Conservation (phyloP, 768 basidiomycete species). For the Phlebiopsis flavidoalba region DNA sequence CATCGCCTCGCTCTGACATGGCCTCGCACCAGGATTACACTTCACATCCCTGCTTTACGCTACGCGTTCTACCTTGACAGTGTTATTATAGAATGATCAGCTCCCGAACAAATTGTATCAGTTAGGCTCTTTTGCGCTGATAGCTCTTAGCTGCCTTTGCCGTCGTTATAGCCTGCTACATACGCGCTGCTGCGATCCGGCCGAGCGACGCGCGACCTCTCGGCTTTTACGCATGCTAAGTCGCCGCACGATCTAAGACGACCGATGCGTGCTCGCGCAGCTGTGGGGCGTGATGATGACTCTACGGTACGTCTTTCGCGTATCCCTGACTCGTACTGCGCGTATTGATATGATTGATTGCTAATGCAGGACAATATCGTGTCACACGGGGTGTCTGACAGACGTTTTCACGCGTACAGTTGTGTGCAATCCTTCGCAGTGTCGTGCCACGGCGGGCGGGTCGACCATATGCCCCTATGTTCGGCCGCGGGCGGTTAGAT, state of each 20-base stretch:
- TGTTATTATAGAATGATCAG: no score
- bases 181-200: no score
- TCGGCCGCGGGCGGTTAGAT: slow-evolving; percentile 1
- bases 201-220: no score
- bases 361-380: neutral
- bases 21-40: no score
- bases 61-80: no score
- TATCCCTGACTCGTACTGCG: neutral
- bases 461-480: neutral
- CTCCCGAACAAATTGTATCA: no score
- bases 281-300: neutral
- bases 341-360: neutral
- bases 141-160: no score
- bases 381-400: neutral
- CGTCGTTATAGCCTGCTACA: no score
- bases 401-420: neutral
- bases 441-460: neutral
- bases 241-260: neutral
- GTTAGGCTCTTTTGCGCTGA: no score
- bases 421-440: neutral
- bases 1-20: no score
- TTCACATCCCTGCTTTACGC: no score
- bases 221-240: no score
- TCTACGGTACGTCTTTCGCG: neutral
- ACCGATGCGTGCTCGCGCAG: neutral